Evolutionary conservation across 441 rosid species (phyloP).

Genomic region (Croton laevigatus): DNA sequence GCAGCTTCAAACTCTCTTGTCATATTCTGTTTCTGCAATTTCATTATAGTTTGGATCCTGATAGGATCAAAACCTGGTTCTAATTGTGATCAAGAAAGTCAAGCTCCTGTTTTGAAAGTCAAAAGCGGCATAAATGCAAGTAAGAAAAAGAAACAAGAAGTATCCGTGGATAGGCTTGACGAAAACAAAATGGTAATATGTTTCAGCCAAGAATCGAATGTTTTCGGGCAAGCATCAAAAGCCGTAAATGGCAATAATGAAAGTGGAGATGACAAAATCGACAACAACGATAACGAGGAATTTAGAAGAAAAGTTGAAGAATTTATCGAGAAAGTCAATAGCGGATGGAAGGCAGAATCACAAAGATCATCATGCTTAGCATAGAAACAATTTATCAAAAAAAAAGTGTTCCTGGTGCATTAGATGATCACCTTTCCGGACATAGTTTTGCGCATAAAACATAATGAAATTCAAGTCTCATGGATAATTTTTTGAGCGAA

Average conservation of each 20-base stretch:
- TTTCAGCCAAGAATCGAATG: not conserved
- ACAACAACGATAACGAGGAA: constrained; percentile 31
- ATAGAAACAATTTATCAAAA: too few relatives aligned
- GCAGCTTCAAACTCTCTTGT: constrained; percentile 52
- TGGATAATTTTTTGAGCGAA: too few relatives aligned
- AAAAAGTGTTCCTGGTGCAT: too few relatives aligned
- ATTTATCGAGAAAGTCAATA: constrained; percentile 49
- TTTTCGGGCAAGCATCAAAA: not conserved
- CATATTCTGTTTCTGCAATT: constrained; percentile 55
- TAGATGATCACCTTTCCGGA: too few relatives aligned
- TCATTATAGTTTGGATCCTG: constrained; percentile 53
- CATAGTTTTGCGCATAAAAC: too few relatives aligned
- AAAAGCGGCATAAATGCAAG: constrained; percentile 6
- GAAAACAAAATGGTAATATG: not conserved
- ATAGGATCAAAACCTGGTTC: constrained; percentile 40
- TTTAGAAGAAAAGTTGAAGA: constrained; percentile 56
- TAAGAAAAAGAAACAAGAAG: constrained; percentile 1
- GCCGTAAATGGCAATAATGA: not conserved
- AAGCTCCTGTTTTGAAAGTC: constrained; percentile 12
- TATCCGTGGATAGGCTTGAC: not conserved
- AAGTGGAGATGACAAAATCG: not conserved
- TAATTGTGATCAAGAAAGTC: constrained; percentile 19
- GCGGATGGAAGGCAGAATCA: constrained; percentile 54
- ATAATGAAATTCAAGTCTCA: too few relatives aligned
- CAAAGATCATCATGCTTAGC: not conserved